Conservation (phyloP, 352 stramenopile genomes). For the Pythium phragmiticola region DNA sequence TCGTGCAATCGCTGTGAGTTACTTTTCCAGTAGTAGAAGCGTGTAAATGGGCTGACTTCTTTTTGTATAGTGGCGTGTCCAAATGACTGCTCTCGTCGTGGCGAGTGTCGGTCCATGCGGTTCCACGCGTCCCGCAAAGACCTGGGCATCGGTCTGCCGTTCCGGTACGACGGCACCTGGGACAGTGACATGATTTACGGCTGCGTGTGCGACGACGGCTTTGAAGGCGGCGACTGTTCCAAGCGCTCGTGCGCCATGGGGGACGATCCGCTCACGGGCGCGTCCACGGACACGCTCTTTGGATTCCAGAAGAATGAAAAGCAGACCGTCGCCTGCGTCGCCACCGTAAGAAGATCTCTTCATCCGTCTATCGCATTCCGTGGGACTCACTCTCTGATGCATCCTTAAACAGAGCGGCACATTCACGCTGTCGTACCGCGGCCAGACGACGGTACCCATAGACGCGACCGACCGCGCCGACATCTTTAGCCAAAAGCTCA, state of each 20-base stretch:
- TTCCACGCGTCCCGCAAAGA: slow-evolving; percentile 64
- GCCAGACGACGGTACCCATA: slow-evolving; percentile 68
- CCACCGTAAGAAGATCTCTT: slow-evolving; percentile 42
- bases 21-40: not conserved
- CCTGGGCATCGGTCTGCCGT: slow-evolving; percentile 40
- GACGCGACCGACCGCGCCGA: slow-evolving; percentile 58
- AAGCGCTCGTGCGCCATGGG: slow-evolving; percentile 53
- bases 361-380: not conserved
- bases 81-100: slow-evolving; percentile 58
- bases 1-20: slow-evolving; percentile 75
- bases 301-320: slow-evolving; percentile 83
- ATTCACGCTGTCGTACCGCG: slow-evolving; percentile 64
- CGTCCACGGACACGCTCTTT: slow-evolving; percentile 56
- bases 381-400: not conserved
- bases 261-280: slow-evolving; percentile 74
- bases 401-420: slow-evolving; percentile 43
- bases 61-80: slow-evolving; percentile 59
- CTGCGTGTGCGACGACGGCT: slow-evolving; percentile 86
- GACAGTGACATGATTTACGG: slow-evolving; percentile 88
- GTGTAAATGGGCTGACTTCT: no score
- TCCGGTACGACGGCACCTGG: slow-evolving; percentile 67
- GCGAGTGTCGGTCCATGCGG: slow-evolving; percentile 73
- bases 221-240: slow-evolving; percentile 84
- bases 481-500: slow-evolving; percentile 62
- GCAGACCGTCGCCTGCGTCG: slow-evolving; percentile 63